These are phyloP conservation scores for Thielaviopsis punctulata DNA, from an alignment of 2,329 filamentous ascomycete genomes.

Conservation along the genomic window DNA sequence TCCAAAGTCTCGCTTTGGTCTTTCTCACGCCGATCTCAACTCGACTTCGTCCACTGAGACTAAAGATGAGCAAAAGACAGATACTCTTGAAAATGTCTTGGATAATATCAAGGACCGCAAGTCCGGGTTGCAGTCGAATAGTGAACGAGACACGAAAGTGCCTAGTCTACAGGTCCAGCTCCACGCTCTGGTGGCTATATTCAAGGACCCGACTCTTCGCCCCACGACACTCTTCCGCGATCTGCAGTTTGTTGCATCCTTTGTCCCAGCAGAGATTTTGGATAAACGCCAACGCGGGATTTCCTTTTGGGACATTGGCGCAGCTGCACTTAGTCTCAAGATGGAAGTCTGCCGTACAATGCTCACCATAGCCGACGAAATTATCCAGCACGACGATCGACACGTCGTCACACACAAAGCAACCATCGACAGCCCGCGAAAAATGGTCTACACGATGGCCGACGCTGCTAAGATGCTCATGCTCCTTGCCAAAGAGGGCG, in stretches of 20 bases:
- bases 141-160: slow-evolving; percentile 31
- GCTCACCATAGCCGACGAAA: slow-evolving; percentile 44
- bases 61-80: not conserved
- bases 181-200: slow-evolving; percentile 47
- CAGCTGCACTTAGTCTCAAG: slow-evolving; percentile 78
- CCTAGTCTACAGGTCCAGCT: slow-evolving; percentile 45
- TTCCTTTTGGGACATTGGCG: slow-evolving; percentile 77
- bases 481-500: slow-evolving; percentile 82
- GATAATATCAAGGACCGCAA: slow-evolving; percentile 49
- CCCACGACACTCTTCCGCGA: slow-evolving; percentile 70
- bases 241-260: slow-evolving; percentile 55
- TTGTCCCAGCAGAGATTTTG: slow-evolving; percentile 42
- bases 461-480: slow-evolving; percentile 83
- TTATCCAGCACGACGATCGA: slow-evolving; percentile 35
- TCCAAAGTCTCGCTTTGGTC: slow-evolving; percentile 22
- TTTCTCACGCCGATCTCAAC: slow-evolving; percentile 16
- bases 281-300: slow-evolving; percentile 50
- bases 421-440: slow-evolving; percentile 22
- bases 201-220: slow-evolving; percentile 50
- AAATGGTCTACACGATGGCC: slow-evolving; percentile 48
- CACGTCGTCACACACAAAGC: slow-evolving; percentile 5
- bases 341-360: slow-evolving; percentile 69
- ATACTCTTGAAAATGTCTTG: slow-evolving; percentile 46
- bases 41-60: slow-evolving; percentile 19
- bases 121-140: not conserved